These are phyloP conservation scores for Salix brachista DNA, from an alignment of 345 rosid species.

Conservation along the genomic window DNA sequence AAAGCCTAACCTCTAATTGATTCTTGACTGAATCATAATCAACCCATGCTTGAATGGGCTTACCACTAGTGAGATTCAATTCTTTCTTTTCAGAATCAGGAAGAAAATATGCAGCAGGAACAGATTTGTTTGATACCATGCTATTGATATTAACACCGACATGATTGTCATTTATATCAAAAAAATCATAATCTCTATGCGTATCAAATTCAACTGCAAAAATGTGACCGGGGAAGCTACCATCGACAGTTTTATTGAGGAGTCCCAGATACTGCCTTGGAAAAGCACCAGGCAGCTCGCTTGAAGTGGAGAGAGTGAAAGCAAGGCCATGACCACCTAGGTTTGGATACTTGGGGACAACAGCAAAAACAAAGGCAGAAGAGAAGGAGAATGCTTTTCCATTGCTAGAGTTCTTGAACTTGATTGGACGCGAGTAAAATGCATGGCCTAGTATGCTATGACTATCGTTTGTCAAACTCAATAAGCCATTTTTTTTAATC, in stretches of 20 bases:
- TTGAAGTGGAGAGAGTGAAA: neutral
- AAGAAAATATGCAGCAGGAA: constrained; percentile 47
- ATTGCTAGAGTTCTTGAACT: neutral
- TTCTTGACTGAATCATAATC: constrained; percentile 65
- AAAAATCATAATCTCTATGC: neutral
- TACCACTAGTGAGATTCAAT: constrained; percentile 47
- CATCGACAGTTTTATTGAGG: neutral
- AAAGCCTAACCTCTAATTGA: constrained; percentile 58
- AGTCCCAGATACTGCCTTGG: neutral
- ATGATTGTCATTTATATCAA: neutral
- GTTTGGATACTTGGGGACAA: too few relatives aligned
- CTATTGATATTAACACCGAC: neutral
- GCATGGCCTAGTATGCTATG: neutral
- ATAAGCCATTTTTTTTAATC: neutral
- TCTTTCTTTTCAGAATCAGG: constrained; percentile 33
- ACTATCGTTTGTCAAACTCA: neutral
- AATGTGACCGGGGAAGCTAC: neutral
- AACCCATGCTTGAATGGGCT: constrained; percentile 69
- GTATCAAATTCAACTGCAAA: neutral
- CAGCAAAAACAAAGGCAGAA: neutral
- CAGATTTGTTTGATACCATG: neutral
- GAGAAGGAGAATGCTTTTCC: neutral
- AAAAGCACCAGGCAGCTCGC: neutral
- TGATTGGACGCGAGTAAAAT: neutral
- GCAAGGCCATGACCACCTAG: neutral